phyloP scores from a whole-genome alignment of 2,329 filamentous ascomycete species.

The Clonostachys byssicola region DNA sequence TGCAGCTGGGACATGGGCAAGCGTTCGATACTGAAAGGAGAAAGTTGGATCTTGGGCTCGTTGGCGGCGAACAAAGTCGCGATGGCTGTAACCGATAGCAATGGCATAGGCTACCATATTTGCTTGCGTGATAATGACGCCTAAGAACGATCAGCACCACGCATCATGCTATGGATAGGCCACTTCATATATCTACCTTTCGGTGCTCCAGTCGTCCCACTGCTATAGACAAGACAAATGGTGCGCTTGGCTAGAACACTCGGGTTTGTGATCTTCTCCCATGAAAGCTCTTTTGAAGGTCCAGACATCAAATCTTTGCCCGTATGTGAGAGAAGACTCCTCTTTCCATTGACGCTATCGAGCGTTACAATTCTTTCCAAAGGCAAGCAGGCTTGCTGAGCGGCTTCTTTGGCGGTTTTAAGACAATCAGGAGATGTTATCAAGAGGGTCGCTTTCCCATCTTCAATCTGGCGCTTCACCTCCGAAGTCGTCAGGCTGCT shows the following conservation, averaged over 20 bases:
- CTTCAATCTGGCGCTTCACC: slow-evolving; percentile 36
- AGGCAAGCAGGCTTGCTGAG: slow-evolving; percentile 35
- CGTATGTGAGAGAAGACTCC: slow-evolving; percentile 5
- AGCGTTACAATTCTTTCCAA: slow-evolving; percentile 42
- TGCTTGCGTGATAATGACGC: slow-evolving; percentile 36
- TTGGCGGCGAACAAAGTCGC: slow-evolving; percentile 20
- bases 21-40: slow-evolving; percentile 17
- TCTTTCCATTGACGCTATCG: slow-evolving; percentile 5
- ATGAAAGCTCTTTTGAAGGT: slow-evolving; percentile 29
- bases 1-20: slow-evolving; percentile 37
- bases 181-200: slow-evolving; percentile 32
- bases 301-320: slow-evolving; percentile 12
- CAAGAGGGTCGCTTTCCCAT: slow-evolving; percentile 30
- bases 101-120: slow-evolving; percentile 34
- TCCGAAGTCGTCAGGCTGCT: slow-evolving; percentile 44
- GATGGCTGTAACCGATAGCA: slow-evolving; percentile 19
- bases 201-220: background rate
- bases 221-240: no score
- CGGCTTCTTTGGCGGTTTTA: slow-evolving; percentile 41
- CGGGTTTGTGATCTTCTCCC: slow-evolving; percentile 48
- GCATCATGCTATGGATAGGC: slow-evolving; percentile 39
- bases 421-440: slow-evolving; percentile 42
- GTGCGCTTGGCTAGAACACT: background rate
- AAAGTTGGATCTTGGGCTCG: slow-evolving; percentile 12
- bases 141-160: slow-evolving; percentile 44